Conservation (phyloP, 352 stramenopile genomes). For the Globisporangium polare region DNA sequence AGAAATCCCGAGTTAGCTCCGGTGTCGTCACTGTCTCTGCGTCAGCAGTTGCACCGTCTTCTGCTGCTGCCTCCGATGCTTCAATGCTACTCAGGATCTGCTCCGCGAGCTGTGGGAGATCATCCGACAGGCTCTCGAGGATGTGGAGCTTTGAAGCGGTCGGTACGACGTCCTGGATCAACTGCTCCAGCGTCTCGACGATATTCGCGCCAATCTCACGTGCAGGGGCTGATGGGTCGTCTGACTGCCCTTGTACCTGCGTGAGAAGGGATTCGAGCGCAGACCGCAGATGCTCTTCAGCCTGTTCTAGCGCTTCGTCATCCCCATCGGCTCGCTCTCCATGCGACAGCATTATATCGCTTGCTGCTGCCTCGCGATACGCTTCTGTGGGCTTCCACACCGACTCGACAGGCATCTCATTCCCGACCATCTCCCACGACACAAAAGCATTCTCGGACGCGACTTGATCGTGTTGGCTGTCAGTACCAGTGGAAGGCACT, state of each 20-base stretch:
- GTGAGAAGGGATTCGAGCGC: constrained; percentile 20
- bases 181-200: constrained; percentile 21
- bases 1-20: constrained; percentile 42
- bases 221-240: constrained; percentile 3
- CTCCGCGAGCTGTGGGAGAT: constrained; percentile 17
- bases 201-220: constrained; percentile 5
- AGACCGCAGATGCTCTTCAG: constrained; percentile 13
- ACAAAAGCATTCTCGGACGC: neutral
- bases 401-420: neutral
- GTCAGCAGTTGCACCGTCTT: neutral
- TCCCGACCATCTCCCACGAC: constrained; percentile 12
- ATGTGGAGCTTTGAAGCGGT: neutral
- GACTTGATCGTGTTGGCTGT: neutral
- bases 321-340: neutral
- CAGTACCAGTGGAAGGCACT: neutral
- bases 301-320: neutral
- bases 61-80: constrained; percentile 2
- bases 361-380: neutral
- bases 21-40: constrained; percentile 1
- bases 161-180: constrained; percentile 18
- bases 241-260: constrained; percentile 16
- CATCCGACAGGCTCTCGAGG: constrained; percentile 18
- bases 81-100: constrained; percentile 16
- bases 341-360: neutral
- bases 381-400: neutral